Conservation (phyloP, 768 basidiomycete genomes). For the Termitomyces heimii region DNA sequence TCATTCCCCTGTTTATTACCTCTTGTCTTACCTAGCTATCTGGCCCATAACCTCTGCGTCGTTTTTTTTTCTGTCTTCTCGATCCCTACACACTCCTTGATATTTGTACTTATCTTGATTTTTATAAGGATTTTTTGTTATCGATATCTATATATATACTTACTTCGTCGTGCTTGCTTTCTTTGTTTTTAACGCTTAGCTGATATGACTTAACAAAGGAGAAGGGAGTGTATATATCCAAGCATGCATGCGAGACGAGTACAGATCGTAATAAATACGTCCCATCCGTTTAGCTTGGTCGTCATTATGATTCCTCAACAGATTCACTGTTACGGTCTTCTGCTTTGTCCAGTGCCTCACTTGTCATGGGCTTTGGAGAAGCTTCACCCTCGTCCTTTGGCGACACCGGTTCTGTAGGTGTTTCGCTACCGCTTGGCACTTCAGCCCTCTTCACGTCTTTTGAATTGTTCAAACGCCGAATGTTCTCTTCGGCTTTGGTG, state of each 20-base stretch:
- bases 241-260: constrained; percentile 7
- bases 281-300: constrained; percentile 3
- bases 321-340: constrained; percentile 28
- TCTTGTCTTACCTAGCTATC: constrained; percentile 13
- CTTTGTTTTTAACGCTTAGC: constrained; percentile 8
- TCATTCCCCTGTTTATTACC: constrained; percentile 6
- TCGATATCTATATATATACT: constrained; percentile 31
- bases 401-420: constrained; percentile 38
- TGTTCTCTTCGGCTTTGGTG: constrained; percentile 72
- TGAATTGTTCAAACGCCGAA: constrained; percentile 50
- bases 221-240: constrained; percentile 9
- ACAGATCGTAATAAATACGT: constrained; percentile 3
- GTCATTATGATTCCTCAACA: constrained; percentile 15
- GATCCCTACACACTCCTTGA: constrained; percentile 29
- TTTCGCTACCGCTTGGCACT: constrained; percentile 31
- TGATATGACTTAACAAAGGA: constrained; percentile 5
- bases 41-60: constrained; percentile 16
- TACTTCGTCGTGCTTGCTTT: constrained; percentile 15
- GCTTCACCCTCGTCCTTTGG: constrained; percentile 27
- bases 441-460: constrained; percentile 30
- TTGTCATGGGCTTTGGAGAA: constrained; percentile 27
- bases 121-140: constrained; percentile 29
- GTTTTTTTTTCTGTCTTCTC: constrained; percentile 17
- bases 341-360: constrained; percentile 35
- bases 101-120: constrained; percentile 30